Evolutionary conservation across 352 stramenopile genomes (phyloP).

Genomic region (Pythium grandisporangium): DNA sequence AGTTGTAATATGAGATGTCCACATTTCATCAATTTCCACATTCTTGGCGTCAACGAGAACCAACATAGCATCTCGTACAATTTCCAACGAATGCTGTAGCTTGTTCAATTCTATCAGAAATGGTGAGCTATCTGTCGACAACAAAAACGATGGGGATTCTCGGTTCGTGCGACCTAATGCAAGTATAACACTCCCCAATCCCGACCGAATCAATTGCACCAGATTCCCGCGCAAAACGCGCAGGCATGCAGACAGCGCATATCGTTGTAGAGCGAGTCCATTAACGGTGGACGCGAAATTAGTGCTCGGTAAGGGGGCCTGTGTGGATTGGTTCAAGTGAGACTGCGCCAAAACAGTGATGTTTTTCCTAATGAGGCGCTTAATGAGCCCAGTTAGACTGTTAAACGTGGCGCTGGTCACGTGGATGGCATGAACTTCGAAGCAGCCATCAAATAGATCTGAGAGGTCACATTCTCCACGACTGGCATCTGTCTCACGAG

Average conservation of each 20-base stretch:
- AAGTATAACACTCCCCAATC: conserved; percentile 25
- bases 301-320: no score
- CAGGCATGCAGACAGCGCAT: conserved; percentile 57
- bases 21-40: background rate
- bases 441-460: conserved; percentile 39
- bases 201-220: conserved; percentile 48
- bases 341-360: background rate
- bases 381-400: conserved; percentile 21
- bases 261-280: conserved; percentile 25
- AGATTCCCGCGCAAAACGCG: conserved; percentile 75
- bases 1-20: no score
- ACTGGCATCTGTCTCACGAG: no score
- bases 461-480: no score
- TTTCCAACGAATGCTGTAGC: background rate
- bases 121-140: conserved; percentile 6
- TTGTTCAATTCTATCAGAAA: background rate
- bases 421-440: conserved; percentile 30
- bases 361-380: conserved; percentile 14
- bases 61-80: background rate
- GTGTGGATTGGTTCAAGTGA: no score
- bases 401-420: conserved; percentile 38
- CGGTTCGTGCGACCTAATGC: no score
- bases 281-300: background rate
- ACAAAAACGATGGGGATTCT: no score
- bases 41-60: background rate